Conservation (phyloP, 208 protist species). For the Acanthamoeba royreba region DNA sequence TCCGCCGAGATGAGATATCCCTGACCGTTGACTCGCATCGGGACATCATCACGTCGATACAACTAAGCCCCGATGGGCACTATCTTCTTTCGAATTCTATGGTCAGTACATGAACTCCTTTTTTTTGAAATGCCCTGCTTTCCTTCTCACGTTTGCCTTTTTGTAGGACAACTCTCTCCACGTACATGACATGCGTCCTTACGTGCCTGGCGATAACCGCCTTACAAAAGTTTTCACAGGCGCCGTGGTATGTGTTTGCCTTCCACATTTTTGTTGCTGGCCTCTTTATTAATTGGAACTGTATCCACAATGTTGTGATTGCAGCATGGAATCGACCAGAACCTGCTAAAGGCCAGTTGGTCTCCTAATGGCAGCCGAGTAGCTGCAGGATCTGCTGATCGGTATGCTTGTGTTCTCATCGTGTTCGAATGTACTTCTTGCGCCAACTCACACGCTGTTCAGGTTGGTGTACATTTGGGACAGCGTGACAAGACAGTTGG, state of each 20-base stretch:
- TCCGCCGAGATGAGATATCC: slow-evolving; percentile 43
- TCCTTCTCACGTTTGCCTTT: not conserved
- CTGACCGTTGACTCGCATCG: slow-evolving; percentile 59
- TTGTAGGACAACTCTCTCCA: slow-evolving; percentile 71
- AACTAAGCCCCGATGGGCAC: slow-evolving; percentile 72
- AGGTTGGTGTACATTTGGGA: slow-evolving; percentile 74
- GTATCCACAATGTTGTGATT: slow-evolving; percentile 2
- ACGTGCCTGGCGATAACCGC: slow-evolving; percentile 15
- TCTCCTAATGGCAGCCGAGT: slow-evolving; percentile 67
- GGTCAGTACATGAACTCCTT: not conserved
- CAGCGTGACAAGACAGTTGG: slow-evolving; percentile 21
- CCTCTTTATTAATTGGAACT: too few species aligned
- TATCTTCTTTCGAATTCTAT: slow-evolving; percentile 80
- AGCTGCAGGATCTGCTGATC: slow-evolving; percentile 62
- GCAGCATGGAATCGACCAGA: slow-evolving; percentile 79
- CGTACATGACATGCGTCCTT: slow-evolving; percentile 78
- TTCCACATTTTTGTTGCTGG: not conserved
- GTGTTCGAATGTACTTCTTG: not conserved
- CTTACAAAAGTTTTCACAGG: slow-evolving; percentile 45
- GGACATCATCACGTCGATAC: slow-evolving; percentile 70
- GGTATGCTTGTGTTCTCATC: not conserved
- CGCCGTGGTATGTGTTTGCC: not conserved
- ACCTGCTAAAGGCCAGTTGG: slow-evolving; percentile 68
- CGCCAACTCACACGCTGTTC: not conserved
- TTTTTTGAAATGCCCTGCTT: not conserved